These are phyloP conservation scores for Colletotrichum agaves DNA, from an alignment of 2,329 filamentous ascomycete genomes.

Conservation along the genomic window DNA sequence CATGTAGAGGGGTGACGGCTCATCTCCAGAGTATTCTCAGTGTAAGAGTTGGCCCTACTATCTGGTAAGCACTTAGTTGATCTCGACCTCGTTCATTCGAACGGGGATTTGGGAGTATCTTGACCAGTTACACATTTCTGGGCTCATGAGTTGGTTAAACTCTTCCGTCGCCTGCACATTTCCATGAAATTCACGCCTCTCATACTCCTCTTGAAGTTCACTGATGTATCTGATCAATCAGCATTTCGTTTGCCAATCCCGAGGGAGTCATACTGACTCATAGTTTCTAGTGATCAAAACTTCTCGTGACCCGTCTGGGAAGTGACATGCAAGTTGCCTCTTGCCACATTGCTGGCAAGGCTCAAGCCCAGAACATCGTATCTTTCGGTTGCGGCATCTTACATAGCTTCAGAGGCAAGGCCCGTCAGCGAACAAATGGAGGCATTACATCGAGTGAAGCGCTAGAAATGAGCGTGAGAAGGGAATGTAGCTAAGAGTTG, in stretches of 20 bases:
- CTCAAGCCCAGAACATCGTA: not conserved
- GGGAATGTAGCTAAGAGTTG: too few species aligned
- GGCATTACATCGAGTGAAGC: not conserved
- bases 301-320: not conserved
- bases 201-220: not conserved
- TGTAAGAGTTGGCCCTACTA: not conserved
- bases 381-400: constrained; percentile 4
- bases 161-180: not conserved
- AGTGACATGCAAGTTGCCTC: not conserved
- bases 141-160: not conserved
- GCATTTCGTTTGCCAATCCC: not conserved
- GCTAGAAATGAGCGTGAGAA: too few species aligned
- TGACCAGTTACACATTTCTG: not conserved
- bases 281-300: not conserved
- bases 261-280: not conserved
- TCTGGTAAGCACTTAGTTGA: not conserved
- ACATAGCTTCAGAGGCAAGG: not conserved
- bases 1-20: not conserved
- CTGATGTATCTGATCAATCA: not conserved
- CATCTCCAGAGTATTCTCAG: not conserved
- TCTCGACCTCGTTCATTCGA: too few species aligned
- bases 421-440: not conserved
- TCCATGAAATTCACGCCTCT: not conserved
- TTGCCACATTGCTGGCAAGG: not conserved
- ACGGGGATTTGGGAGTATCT: too few species aligned